A percentile compares a stretch with the other conserved stretches of the same genome.
phyloP scores from a whole-genome alignment of 768 basidiomycete species.

The Dacryopinax spathularia region DNA sequence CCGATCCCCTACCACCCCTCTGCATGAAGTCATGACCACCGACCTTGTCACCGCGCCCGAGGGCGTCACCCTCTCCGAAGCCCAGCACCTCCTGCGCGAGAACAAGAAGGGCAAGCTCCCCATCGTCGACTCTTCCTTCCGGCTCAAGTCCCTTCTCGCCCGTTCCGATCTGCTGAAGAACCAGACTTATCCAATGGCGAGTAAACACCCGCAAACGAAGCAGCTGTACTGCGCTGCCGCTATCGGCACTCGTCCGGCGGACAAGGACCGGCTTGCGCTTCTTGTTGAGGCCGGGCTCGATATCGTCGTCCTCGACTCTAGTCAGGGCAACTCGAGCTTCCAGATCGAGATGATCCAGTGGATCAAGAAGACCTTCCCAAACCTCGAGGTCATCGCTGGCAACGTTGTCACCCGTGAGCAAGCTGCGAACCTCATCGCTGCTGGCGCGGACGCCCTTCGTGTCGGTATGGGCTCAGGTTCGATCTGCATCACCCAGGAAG shows the following conservation, averaged over 20 bases:
- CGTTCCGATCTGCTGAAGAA: slow-evolving; percentile 96
- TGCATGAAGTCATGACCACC: slow-evolving; percentile 80
- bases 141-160: slow-evolving; percentile 72
- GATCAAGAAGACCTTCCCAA: slow-evolving; percentile 76
- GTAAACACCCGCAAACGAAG: slow-evolving; percentile 79
- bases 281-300: slow-evolving; percentile 92
- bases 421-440: slow-evolving; percentile 81
- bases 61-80: slow-evolving; percentile 81
- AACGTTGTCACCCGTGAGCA: slow-evolving; percentile 98
- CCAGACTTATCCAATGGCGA: slow-evolving; percentile 88
- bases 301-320: slow-evolving; percentile 87
- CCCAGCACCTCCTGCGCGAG: slow-evolving; percentile 86
- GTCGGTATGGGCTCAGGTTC: slow-evolving; percentile 97
- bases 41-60: slow-evolving; percentile 70
- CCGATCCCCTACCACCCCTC: slow-evolving; percentile 46
- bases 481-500: slow-evolving; percentile 98
- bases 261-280: slow-evolving; percentile 67
- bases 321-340: slow-evolving; percentile 88
- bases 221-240: slow-evolving; percentile 95
- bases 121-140: slow-evolving; percentile 50
- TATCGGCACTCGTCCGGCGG: slow-evolving; percentile 80
- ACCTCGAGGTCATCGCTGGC: slow-evolving; percentile 86
- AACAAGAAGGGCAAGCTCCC: slow-evolving; percentile 98
- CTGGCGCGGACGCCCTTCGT: slow-evolving; percentile 89
- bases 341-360: slow-evolving; percentile 90